Base-by-base conservation (phyloP, 2,329 filamentous ascomycete genomes). In the Annulohypoxylon truncatum region DNA sequence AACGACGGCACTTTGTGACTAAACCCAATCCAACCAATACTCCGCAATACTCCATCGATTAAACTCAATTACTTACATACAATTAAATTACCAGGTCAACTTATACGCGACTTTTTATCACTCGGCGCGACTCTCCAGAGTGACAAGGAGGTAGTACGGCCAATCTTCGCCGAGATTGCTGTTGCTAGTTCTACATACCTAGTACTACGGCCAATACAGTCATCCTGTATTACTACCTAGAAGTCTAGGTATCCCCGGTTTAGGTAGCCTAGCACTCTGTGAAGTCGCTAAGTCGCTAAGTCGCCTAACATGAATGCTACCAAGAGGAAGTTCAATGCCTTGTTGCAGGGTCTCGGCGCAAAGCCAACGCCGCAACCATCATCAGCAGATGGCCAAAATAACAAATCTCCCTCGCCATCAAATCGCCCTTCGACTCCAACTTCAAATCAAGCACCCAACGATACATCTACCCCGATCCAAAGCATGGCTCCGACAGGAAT, bases 301-400 rank as follows among this genome's bases (percentile, higher is more conserved):
- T 24, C 50, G 48, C 38, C 51, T 46, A 54, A 81, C 64, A 92
- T 94, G 83, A 92, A 92, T 76, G 87, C 90, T 22, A 92, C 90
- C n/a, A 95, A 94, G 81, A 87, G 92, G 72, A 94, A 94, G 79
- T 94, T 94, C 82, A 91, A 94, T 79, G 86, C 87, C 73, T 84
- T 94, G 13, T 83, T 94, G 26, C 91, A 93, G 75, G 83, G 87
- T 70, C 84, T 90, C 72, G 87, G 87, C 73, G 86, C 81, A 72
- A 77, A 79, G 74, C 75, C 81, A 26, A 81, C 82, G 42, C 58
- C 71, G 79, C 86, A 64, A 75, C 80, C 54, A 73, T 72, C 79
- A 57, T 73, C 77, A 51, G 63, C 72, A 46, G 72, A 76, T 66
- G 79, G 80, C 71, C 59, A 78, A 80, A 15, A 72, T 77, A 46